Conservation (phyloP, 345 rosid genomes). For the Salix caprea region DNA sequence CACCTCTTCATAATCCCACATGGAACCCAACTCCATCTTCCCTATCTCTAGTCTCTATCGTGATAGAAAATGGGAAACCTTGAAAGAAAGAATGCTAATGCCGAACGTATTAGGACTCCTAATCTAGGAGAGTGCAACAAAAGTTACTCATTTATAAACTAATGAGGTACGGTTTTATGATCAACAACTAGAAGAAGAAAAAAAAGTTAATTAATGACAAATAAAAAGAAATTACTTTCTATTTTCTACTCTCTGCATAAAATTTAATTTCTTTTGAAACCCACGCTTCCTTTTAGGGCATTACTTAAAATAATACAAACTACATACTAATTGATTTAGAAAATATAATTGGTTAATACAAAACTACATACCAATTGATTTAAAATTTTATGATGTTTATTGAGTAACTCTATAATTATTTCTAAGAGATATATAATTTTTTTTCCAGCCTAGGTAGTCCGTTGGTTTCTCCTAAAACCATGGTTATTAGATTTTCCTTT, state of each 20-base stretch:
- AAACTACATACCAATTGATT: no score
- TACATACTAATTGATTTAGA: background rate
- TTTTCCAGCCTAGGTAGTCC: no score
- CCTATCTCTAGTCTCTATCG: background rate
- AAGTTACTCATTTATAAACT: constrained; percentile 40
- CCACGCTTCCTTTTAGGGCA: constrained; percentile 45
- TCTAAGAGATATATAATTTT: no score
- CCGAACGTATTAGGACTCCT: background rate
- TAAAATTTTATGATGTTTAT: no score
- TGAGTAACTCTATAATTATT: no score
- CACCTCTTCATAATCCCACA: constrained; percentile 82
- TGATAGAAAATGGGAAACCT: background rate
- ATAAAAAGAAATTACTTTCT: background rate
- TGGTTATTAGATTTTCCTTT: background rate
- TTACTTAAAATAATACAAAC: constrained; percentile 27
- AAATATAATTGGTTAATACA: background rate
- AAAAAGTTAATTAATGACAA: constrained; percentile 16
- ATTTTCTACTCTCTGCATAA: constrained; percentile 29
- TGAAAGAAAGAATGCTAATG: background rate
- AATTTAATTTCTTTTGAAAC: constrained; percentile 21
- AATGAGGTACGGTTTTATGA: background rate
- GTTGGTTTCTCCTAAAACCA: no score
- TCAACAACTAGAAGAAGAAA: background rate
- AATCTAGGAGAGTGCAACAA: constrained; percentile 8
- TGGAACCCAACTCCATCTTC: constrained; percentile 67